Conservation (phyloP, 495 filamentous ascomycete species). For the Bathelium albidoporum region DNA sequence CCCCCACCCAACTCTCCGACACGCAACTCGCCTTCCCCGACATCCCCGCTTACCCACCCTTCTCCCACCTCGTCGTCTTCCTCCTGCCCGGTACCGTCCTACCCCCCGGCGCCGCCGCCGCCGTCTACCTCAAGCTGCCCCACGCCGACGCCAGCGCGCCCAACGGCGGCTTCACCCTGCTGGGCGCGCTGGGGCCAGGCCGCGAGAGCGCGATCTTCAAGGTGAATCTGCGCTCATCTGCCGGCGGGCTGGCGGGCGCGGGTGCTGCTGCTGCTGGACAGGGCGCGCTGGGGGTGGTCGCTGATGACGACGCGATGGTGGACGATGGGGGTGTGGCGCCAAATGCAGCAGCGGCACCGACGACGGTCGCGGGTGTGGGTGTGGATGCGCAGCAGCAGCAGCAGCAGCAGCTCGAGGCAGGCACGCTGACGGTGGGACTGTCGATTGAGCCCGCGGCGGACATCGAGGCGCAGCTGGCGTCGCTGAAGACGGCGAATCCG, state of each 20-base stretch:
- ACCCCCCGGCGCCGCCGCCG: conserved; percentile 67
- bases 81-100: conserved; percentile 69
- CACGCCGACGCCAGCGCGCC: conserved; percentile 10
- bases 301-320: conserved; percentile 33
- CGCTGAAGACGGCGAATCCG: conserved; percentile 39
- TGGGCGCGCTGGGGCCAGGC: conserved; percentile 78
- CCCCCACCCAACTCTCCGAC: conserved; percentile 48
- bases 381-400: neutral
- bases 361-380: neutral
- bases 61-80: conserved; percentile 81
- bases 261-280: conserved; percentile 34
- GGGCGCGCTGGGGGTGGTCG: conserved; percentile 14
- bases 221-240: conserved; percentile 30
- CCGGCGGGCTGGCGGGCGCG: conserved; percentile 19
- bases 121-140: conserved; percentile 74
- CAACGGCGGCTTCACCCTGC: conserved; percentile 54
- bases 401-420: conserved; percentile 6
- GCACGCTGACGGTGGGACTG: conserved; percentile 63
- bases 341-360: conserved; percentile 1
- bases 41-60: conserved; percentile 45
- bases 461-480: conserved; percentile 57
- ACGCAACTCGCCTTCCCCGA: conserved; percentile 56
- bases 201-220: conserved; percentile 87
- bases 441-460: conserved; percentile 64
- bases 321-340: conserved; percentile 18